Base-by-base conservation (phyloP, 2,329 filamentous ascomycete genomes). In the Pseudocercospora vitis region DNA sequence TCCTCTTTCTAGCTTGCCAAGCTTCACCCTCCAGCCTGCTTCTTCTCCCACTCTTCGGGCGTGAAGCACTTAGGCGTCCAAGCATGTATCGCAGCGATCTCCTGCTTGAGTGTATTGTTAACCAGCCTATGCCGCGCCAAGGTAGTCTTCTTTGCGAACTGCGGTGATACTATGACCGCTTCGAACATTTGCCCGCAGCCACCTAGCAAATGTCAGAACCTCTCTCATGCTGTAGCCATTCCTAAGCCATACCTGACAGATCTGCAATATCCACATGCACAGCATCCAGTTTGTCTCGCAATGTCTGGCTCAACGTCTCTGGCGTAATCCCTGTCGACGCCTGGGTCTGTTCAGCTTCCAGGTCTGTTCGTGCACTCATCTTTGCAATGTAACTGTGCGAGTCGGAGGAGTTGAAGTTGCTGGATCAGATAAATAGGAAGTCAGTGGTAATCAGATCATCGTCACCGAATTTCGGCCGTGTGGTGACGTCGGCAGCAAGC, bases 1-100 rank as follows among this genome's bases (percentile, higher is more conserved):
- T n/a, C n/a, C n/a, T n/a, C n/a, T n/a, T n/a, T n/a, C n/a, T n/a
- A n/a, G n/a, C n/a, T n/a, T n/a, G n/a, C n/a, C n/a, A 6, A 2
- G 7, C 3, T 26, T 59, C 57, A 60, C 9, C 48, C 48, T 3
- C 51, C 57, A 46, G 48, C 68, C 58, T 81, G 79, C 72, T 87
- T 81, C 72, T 82, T 84, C 74, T 89, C 83, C 84, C 88, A 95
- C 76, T 96, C 89, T 66, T 91, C 89, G 0, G 89, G 89, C 7
- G 91, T 96, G 76, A 91, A 88, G 71, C 91, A 96, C 74, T 91
- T 95, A 23, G 91, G 89, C 52, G 89, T 95, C 91, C 91, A 96
- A 32, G 91, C 91, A 76, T 96, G 91, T 64, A 96, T 95, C 60
- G 82, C 83, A 12, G 89, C 88, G 70, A 96, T 95, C 75, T 96